phyloP scores from a whole-genome alignment of 345 rosid genomes.

The Eucalyptus pumila region DNA sequence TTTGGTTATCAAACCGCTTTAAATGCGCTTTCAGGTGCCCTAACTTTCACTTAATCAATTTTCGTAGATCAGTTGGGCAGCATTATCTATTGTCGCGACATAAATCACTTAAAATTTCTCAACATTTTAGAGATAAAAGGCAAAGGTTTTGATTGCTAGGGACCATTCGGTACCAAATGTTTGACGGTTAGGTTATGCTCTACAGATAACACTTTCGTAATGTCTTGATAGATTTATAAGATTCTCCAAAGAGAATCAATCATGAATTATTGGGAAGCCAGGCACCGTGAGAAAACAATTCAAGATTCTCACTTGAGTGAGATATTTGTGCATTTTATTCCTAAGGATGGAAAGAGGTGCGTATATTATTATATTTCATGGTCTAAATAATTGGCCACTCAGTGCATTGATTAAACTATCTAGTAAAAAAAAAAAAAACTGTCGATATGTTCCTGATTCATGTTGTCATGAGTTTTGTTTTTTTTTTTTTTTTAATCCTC shows the following conservation, averaged over 20 bases:
- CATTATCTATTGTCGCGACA: not conserved
- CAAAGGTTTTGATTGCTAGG: not conserved
- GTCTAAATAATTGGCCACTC: not conserved
- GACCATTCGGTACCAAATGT: not conserved
- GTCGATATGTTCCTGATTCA: not conserved
- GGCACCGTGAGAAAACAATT: not conserved
- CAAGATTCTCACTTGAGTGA: not conserved
- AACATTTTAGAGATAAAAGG: not conserved
- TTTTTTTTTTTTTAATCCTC: not conserved
- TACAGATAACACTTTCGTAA: not conserved
- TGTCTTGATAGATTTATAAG: not conserved
- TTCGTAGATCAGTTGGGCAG: rapidly evolving
- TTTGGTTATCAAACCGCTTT: not conserved
- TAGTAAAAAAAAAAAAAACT: not conserved
- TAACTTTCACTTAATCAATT: not conserved
- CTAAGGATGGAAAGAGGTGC: not conserved
- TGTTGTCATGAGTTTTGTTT: not conserved
- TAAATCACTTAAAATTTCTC: not conserved
- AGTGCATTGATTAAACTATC: not conserved
- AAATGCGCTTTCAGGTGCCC: not conserved
- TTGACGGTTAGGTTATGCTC: not conserved
- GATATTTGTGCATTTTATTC: not conserved
- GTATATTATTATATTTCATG: not conserved
- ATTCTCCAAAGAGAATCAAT: not conserved
- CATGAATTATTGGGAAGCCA: not conserved